Conservation (phyloP, 1,139 yeast genomes). For the Lodderomyces elongisporus region DNA sequence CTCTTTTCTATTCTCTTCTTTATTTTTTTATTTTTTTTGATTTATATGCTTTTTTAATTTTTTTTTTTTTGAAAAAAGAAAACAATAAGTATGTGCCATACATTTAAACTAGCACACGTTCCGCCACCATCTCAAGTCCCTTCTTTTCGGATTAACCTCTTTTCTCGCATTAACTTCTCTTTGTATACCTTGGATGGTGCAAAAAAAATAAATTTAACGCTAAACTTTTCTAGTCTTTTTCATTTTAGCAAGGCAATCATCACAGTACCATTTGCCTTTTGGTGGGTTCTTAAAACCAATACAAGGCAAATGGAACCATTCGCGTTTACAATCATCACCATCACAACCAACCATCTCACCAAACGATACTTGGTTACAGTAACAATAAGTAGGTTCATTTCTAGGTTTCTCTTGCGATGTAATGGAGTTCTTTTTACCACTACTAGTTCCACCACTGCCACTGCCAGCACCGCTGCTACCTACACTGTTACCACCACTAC, state of each 20-base stretch:
- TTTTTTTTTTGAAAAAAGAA: too few relatives aligned
- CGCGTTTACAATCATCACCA: conserved; percentile 86
- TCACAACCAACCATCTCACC: conserved; percentile 99
- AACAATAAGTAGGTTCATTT: conserved; percentile 83
- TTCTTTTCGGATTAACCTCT: too few relatives aligned
- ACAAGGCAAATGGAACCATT: conserved; percentile 97
- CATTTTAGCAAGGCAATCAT: conserved; percentile 61
- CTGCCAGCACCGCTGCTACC: conserved; percentile 1
- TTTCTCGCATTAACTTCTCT: too few relatives aligned
- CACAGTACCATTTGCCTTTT: conserved; percentile 96
- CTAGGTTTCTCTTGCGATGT: conserved; percentile 1
- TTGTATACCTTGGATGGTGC: too few relatives aligned
- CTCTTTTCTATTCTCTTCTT: too few relatives aligned
- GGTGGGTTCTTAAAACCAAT: conserved; percentile 89
- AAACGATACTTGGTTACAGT: conserved; percentile 92
- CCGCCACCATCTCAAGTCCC: too few relatives aligned
- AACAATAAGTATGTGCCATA: too few relatives aligned
- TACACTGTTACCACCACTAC: background rate
- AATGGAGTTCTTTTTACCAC: background rate
- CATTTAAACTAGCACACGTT: too few relatives aligned
- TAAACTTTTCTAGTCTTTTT: conserved; percentile 13
- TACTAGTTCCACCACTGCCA: background rate
- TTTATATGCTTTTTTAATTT: too few relatives aligned
- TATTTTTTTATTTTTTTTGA: too few relatives aligned
- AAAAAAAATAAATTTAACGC: background rate